Evolutionary conservation across 768 basidiomycete genomes (phyloP), one percentile per base, ranked within the genome.

Genomic region (Phylloporus sp.): DNA sequence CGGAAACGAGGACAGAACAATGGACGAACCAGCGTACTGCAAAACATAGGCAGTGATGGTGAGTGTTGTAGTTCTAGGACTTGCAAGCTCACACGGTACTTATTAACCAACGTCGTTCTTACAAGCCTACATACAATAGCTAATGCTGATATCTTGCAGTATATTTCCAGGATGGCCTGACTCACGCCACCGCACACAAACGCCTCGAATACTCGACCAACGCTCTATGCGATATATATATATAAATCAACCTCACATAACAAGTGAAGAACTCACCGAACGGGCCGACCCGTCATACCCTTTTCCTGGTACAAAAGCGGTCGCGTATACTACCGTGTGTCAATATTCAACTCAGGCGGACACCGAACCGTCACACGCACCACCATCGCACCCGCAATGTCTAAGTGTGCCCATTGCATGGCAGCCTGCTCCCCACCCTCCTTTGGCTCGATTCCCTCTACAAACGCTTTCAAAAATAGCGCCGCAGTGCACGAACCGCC

Each of bases 381-480:
- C 67, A 89, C 86, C 85, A 87, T 87, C 15, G 77, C 67, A 13
- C 86, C 82, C 10, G 81, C 89, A 47, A 91, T 91, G 58, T 94
- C 91, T 34, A 92, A 67, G 64, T 93, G 91, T 1, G 90, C 91
- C 89, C 90, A 94, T 50, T 80, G 79, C 54, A 90, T 67, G 11
- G 69, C 63, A 6, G 79, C 71, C 6, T 71, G 71, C 39, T 72
- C 74, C 46, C 73, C 58, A 35, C 78, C 81, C 11, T 79, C 74
- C 57, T 78, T 75, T 2, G 74, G 69, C 58, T 88, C 84, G 46
- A 83, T 79, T 4, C 86, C 88, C 21, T 85, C 76, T 2, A 86
- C 86, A 55, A 90, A 90, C 3, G 81, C 74, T 69, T 89, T 88
- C 46, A 94, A 71, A 81, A 94, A 94, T 17, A 91, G 69, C 3